Evolutionary conservation across 495 filamentous ascomycete species (phyloP).

Genomic region (Penicillium malachiteum): DNA sequence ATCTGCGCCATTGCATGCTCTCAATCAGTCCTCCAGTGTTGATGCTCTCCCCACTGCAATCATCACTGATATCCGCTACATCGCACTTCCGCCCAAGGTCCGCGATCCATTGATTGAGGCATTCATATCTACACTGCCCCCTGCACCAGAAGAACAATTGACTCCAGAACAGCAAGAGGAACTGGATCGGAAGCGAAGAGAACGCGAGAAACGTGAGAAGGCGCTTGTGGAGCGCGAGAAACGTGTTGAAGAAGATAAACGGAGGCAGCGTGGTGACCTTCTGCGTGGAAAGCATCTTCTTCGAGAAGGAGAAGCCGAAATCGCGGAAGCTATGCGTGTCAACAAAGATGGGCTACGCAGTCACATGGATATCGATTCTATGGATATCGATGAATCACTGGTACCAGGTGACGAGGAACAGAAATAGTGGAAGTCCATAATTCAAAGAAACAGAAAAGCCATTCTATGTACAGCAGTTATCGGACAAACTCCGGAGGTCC

Average conservation of each 20-base stretch:
- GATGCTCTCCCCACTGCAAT: conserved; percentile 66
- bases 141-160: conserved; percentile 58
- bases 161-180: conserved; percentile 60
- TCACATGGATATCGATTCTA: conserved; percentile 53
- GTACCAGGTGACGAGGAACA: conserved; percentile 12
- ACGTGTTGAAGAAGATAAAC: conserved; percentile 72
- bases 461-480: background rate
- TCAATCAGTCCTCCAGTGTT: conserved; percentile 65
- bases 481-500: background rate
- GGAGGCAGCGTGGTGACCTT: conserved; percentile 62
- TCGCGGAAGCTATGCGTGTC: conserved; percentile 76
- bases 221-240: conserved; percentile 75
- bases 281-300: conserved; percentile 64
- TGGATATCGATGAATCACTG: conserved; percentile 40
- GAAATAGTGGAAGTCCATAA: background rate
- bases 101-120: conserved; percentile 74
- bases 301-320: conserved; percentile 72
- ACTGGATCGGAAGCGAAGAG: conserved; percentile 57
- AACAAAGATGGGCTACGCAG: conserved; percentile 68
- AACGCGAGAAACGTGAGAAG: conserved; percentile 66
- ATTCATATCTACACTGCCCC: conserved; percentile 70
- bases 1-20: conserved; percentile 56
- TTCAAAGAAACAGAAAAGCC: background rate
- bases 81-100: conserved; percentile 66
- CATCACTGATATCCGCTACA: conserved; percentile 75